A percentile compares a stretch with the other conserved stretches of the same genome.
Evolutionary conservation across 768 basidiomycete species (phyloP).

Genomic region (Hericium rajendrae): DNA sequence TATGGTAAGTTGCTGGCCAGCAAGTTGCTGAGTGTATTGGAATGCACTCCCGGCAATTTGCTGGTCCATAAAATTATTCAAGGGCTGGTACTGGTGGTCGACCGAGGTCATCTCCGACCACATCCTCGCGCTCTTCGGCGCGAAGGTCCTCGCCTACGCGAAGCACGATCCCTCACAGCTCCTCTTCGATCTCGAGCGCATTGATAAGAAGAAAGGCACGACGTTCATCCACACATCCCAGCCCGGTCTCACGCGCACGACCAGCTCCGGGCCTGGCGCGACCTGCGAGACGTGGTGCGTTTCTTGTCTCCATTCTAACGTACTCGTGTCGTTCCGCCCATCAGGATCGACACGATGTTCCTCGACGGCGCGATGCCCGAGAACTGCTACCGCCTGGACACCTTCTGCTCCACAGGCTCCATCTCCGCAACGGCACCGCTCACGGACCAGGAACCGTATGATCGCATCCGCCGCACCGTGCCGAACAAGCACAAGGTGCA

Average conservation of each 20-base stretch:
- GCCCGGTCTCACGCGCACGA: constrained; percentile 75
- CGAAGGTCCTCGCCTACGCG: constrained; percentile 88
- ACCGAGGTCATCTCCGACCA: constrained; percentile 72
- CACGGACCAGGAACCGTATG: constrained; percentile 73
- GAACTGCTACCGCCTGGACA: constrained; percentile 87
- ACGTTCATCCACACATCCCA: constrained; percentile 90
- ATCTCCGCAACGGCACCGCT: constrained; percentile 83
- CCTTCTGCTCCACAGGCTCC: constrained; percentile 84
- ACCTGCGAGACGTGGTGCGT: constrained; percentile 77
- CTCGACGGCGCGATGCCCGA: constrained; percentile 72
- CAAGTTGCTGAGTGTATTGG: too few relatives aligned
- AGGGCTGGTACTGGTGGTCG: too few relatives aligned
- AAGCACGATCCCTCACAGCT: constrained; percentile 86
- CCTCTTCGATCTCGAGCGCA: constrained; percentile 91
- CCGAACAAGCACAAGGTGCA: constrained; percentile 88
- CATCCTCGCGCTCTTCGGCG: constrained; percentile 93
- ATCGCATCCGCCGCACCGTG: constrained; percentile 77
- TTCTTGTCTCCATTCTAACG: not conserved
- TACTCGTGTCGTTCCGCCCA: not conserved
- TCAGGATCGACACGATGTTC: constrained; percentile 84
- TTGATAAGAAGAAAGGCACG: constrained; percentile 74
- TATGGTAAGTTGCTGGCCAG: too few relatives aligned
- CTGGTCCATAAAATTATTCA: too few relatives aligned
- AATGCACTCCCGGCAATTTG: too few relatives aligned
- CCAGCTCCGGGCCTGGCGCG: constrained; percentile 80